These are phyloP conservation scores for Metschnikowia chrysomelidarum DNA, from an alignment of 805 yeast species.

Conservation along the genomic window DNA sequence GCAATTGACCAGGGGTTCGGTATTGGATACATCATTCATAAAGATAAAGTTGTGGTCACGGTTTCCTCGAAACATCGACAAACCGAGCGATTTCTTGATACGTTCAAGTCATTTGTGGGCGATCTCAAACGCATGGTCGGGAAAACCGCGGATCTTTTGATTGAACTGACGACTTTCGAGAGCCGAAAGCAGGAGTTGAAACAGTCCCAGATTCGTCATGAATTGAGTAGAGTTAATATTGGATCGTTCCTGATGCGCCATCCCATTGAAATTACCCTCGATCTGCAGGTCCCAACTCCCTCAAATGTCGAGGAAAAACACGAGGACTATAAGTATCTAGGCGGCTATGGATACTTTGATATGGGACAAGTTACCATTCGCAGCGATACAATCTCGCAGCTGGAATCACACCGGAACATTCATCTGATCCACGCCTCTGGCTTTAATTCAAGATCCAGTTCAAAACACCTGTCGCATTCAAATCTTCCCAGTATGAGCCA, in stretches of 20 bases:
- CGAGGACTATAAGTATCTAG: constrained; percentile 46
- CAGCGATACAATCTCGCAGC: constrained; percentile 34
- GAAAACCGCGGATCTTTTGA: constrained; percentile 33
- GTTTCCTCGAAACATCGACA: constrained; percentile 88
- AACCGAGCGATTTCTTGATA: constrained; percentile 72
- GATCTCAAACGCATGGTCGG: constrained; percentile 55
- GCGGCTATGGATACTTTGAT: constrained; percentile 89
- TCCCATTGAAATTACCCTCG: constrained; percentile 21
- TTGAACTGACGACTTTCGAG: constrained; percentile 31
- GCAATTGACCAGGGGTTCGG: constrained; percentile 89
- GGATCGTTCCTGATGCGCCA: constrained; percentile 20
- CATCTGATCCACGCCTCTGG: constrained; percentile 23
- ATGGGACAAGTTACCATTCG: constrained; percentile 62
- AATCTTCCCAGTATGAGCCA: constrained; percentile 21
- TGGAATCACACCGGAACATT: constrained; percentile 30
- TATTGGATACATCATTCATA: constrained; percentile 85
- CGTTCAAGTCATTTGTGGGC: constrained; percentile 58
- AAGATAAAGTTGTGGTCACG: constrained; percentile 73
- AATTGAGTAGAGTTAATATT: constrained; percentile 28
- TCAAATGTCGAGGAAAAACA: not conserved
- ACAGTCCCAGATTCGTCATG: constrained; percentile 33
- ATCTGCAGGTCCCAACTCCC: constrained; percentile 1
- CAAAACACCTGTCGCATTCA: constrained; percentile 31
- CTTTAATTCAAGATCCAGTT: constrained; percentile 20
- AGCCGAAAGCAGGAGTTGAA: constrained; percentile 34